Evolutionary conservation across 2,329 filamentous ascomycete genomes (phyloP).

Genomic region (Daldinia sp.): DNA sequence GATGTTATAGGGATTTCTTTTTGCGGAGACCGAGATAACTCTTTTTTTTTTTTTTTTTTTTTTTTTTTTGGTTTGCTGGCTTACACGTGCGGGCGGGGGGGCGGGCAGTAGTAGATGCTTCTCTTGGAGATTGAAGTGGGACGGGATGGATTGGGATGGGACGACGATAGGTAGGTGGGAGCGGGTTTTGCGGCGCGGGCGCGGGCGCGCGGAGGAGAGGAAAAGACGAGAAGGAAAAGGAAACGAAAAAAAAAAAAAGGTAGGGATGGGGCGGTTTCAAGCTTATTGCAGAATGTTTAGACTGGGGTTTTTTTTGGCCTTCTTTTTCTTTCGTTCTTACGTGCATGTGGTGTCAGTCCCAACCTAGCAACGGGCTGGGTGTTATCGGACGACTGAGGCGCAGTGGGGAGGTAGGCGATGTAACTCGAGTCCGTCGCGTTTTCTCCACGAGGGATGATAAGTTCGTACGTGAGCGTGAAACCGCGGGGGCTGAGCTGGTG

Average conservation of each 20-base stretch:
- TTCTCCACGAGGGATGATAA: not conserved
- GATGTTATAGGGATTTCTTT: not conserved
- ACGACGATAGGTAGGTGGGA: not conserved
- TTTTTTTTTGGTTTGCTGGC: too few species aligned
- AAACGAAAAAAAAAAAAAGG: not conserved
- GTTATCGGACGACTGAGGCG: not conserved
- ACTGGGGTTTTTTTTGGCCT: not conserved
- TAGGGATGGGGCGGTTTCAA: not conserved
- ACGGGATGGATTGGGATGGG: too few species aligned
- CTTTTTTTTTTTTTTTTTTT: too few species aligned
- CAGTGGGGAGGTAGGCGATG: not conserved
- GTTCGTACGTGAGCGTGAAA: not conserved
- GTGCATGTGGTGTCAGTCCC: not conserved
- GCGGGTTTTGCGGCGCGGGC: not conserved
- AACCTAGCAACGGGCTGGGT: too few species aligned
- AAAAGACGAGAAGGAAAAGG: not conserved
- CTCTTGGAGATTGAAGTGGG: not conserved
- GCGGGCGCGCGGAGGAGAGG: not conserved
- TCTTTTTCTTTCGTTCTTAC: not conserved
- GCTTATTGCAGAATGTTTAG: not conserved
- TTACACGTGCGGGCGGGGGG: too few species aligned
- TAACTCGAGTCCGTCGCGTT: too few species aligned
- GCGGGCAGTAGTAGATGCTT: too few species aligned
- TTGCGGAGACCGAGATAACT: not conserved
- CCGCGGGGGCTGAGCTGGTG: not conserved